Evolutionary conservation across 768 basidiomycete species (phyloP), one percentile per base, ranked within the genome.

Genomic region (Termitomyces sp.): DNA sequence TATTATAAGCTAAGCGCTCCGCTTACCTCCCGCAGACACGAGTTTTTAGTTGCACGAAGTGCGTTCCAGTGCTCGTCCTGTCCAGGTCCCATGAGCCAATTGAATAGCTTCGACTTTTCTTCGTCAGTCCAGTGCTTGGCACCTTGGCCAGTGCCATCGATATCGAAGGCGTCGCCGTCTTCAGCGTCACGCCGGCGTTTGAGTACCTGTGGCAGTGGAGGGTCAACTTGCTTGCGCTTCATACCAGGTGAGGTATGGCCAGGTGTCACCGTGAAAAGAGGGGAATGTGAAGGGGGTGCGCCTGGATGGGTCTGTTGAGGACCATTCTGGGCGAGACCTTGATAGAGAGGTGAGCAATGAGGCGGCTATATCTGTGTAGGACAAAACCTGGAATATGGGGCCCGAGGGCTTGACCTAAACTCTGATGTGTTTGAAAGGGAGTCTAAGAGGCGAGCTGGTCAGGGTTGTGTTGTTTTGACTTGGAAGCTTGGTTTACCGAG

Each of bases 91-190:
- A 92, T 87, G 48, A 92, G 80, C 88, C 89, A 92, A 45, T 73
- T 80, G 69, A 92, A 92, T 47, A 92, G 74, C 60, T 80, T 83
- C 14, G 87, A 79, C 72, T 91, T 92, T 66, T 92, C 89, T 9
- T 90, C 88, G 68, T 90, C 90, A 0, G 88, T 88, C 89, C 89
- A 92, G 64, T 92, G 89, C 63, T 90, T 90, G 1, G 89, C 86
- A 26, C 89, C 89, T 59, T 82, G 80, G 4, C 73, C 78, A 9
- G 69, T 68, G 54, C 78, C 75, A 52, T 80, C 80, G 32, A 77
- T 68, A 63, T 83, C 81, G 60, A 74, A 79, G 45, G 62, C 64
- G 52, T 77, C 73, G 6, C 62, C 55, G 22, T 79, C 77, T 54
- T 75, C 77, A n/a, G 68, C 64, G 38, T 78, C 78, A 45, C 79